These are phyloP conservation scores for Mycena belliarum DNA, from an alignment of 768 basidiomycete species.

Conservation along the genomic window DNA sequence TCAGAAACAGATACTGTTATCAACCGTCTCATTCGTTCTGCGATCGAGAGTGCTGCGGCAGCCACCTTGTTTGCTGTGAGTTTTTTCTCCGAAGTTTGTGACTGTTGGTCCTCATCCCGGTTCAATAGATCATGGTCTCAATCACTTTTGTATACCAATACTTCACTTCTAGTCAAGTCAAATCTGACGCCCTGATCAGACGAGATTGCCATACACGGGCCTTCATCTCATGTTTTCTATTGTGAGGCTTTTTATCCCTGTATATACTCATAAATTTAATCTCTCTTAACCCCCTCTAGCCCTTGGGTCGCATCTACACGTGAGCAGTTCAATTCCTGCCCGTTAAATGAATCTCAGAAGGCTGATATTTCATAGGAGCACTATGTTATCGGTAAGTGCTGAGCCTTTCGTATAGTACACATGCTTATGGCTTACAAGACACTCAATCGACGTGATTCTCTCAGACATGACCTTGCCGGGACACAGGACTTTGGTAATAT, in stretches of 20 bases:
- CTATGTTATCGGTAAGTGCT: neutral
- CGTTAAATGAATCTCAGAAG: no score
- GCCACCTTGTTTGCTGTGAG: slow-evolving; percentile 12
- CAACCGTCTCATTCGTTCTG: slow-evolving; percentile 1
- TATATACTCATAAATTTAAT: no score
- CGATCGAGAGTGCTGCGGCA: slow-evolving; percentile 9
- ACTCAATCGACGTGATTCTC: slow-evolving; percentile 1
- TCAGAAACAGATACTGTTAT: slow-evolving; percentile 5
- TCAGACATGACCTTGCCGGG: neutral
- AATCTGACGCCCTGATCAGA: neutral
- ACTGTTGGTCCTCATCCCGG: neutral
- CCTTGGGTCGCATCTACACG: slow-evolving; percentile 16
- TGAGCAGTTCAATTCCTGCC: neutral
- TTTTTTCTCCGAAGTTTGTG: neutral
- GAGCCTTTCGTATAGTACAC: no score
- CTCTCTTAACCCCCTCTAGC: neutral
- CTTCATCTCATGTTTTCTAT: slow-evolving; percentile 3
- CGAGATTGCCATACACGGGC: neutral
- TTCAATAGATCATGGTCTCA: slow-evolving; percentile 2
- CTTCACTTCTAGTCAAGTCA: no score
- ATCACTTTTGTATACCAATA: neutral
- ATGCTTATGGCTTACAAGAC: neutral
- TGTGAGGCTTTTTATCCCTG: neutral
- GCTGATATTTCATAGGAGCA: neutral
- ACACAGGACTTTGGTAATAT: neutral